Evolutionary conservation across 192 early-diverging fungal species (phyloP), one percentile per base, ranked within the genome.

Genomic region (Coemansia sp.): DNA sequence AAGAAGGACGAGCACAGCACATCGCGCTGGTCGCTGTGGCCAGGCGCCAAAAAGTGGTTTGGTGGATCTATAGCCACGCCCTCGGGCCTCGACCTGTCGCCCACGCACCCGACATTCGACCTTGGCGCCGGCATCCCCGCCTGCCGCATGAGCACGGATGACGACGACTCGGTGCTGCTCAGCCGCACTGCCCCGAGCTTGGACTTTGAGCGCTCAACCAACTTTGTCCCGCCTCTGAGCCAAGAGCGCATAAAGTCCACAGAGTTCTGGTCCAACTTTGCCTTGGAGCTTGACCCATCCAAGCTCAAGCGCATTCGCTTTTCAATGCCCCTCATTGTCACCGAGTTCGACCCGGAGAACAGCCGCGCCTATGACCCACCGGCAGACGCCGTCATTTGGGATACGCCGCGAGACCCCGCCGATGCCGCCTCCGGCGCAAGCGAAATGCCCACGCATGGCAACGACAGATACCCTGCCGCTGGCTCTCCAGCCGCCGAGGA

Each of bases 271-370:
- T 66, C 78, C 35, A 81, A 75, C 66, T 81, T 81, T 70, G 69
- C 78, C 14, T 53, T 75, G 35, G 78, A 81, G 67, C 64, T 84
- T 20, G 74, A 84, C 39, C 77, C 82, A 1, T 73, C 70, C 22
- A 69, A 66, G 27, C 71, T 84, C 24, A 75, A 70, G 38, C 73
- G 82, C 27, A 79, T 79, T 22, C 82, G 82, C 51, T 84, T 84
- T 45, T 84, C 82, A 4, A 76, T 84, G 73, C 82, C 82, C n/a
- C 70, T 79, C n/a, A 84, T 77, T 45, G 74, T 84, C 32, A 84
- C 82, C 29, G 82, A 84, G 56, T 84, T 79, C 56, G 73, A 73
- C 58, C 73, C 76, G 4, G 73, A 79, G 5, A 71, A 60, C 11
- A 69, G 67, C 47, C 69, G 70, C 10, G 63, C 71, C 14, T 84